Base-by-base conservation (phyloP, 257 asterid species). In the Haberlea rhodopensis region DNA sequence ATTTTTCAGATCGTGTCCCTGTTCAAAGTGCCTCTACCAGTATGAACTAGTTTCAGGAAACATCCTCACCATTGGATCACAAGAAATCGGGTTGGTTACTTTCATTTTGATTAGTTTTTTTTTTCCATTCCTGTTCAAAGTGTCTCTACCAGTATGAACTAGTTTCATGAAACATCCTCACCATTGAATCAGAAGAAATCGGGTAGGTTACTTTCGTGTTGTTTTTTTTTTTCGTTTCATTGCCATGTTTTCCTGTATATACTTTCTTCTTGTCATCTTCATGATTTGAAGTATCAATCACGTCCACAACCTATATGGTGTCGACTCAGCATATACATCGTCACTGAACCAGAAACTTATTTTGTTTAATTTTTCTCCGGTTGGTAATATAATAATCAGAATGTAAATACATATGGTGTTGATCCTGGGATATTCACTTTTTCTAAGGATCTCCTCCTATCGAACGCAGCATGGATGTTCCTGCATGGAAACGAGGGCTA, bases 401-500 rank as follows among this genome's bases (percentile, higher is more conserved):
- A 66, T 52, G 54, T 66, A 69, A 60, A 54, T 75, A 51, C 56
- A 69, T 69, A 76, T 59, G 88, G 80, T 76, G 80, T 84, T 90
- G 94, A 90, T 90, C 88, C 77, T 76, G 88, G 87, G 81, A 86
- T 79, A 82, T 83, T 82, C 84, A 84, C 92, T 82, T 88, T 83
- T 83, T 85, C 98, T 91, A 91, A 91, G 96, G 96, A 83, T 89
- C 89, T 91, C 88, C 87, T 88, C 87, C 86, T 88, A 79, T 87
- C 95, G 91, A 85, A 85, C 95, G 98, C 96, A 91, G 98, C 96
- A 85, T 87, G 96, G 95, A 87, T 66, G 79, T 89, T 77, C 95
- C 98, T 77, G 92, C 98, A 64, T 91, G 98, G 98, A 85, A 77
- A 79, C 80, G 96, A 29, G 83, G 81, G 72, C 88, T 91, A 57